Evolutionary conservation across 2,329 filamentous ascomycete genomes (phyloP).

Genomic region (Fusarium nanum): DNA sequence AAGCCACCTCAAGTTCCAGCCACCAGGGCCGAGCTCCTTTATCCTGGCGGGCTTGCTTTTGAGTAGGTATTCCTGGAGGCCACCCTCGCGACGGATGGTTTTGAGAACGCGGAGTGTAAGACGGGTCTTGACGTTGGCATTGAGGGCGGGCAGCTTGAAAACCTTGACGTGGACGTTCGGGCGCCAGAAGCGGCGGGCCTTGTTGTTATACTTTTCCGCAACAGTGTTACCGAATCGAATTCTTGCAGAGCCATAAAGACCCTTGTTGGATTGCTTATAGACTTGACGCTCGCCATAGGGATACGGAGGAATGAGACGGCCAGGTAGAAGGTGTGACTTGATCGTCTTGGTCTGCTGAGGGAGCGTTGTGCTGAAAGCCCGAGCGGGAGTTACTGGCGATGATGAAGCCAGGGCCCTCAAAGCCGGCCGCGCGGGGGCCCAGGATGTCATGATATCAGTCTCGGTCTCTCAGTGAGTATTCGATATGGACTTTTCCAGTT

Average conservation of each 20-base stretch:
- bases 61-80: constrained; percentile 90
- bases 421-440: constrained; percentile 38
- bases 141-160: constrained; percentile 73
- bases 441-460: constrained; percentile 39
- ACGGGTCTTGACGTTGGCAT: constrained; percentile 72
- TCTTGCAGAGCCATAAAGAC: constrained; percentile 76
- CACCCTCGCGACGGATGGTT: constrained; percentile 85
- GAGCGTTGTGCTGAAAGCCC: constrained; percentile 55
- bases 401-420: constrained; percentile 35
- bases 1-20: constrained; percentile 90
- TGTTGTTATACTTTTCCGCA: constrained; percentile 74
- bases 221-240: constrained; percentile 86
- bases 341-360: constrained; percentile 55
- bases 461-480: neutral
- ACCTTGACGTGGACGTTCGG: constrained; percentile 78
- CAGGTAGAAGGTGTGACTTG: constrained; percentile 58
- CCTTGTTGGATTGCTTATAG: constrained; percentile 84
- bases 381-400: constrained; percentile 28
- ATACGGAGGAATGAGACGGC: constrained; percentile 71
- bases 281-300: constrained; percentile 76
- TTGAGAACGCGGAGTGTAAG: constrained; percentile 76
- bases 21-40: constrained; percentile 87
- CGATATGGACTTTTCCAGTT: constrained; percentile 2
- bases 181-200: constrained; percentile 78
- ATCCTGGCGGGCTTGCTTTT: constrained; percentile 82